Conservation (phyloP, 805 yeast species). For the Candida ponderosae region DNA sequence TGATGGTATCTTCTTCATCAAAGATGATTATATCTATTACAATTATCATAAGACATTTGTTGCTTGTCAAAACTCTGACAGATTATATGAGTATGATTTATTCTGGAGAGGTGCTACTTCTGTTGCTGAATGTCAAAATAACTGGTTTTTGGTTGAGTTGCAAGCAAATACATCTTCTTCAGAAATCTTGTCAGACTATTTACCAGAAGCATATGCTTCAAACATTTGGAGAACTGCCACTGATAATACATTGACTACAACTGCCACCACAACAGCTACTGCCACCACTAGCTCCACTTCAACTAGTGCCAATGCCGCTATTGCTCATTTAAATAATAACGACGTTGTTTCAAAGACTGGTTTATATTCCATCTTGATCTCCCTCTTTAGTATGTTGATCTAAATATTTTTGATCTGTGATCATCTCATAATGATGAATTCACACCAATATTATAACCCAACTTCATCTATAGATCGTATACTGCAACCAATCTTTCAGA, state of each 20-base stretch:
- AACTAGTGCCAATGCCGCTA: conserved; percentile 1
- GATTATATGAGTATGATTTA: conserved; percentile 7
- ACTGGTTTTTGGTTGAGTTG: conserved; percentile 13
- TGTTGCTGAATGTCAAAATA: conserved; percentile 8
- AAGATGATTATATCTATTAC: conserved; percentile 6
- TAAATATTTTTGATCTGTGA: no score
- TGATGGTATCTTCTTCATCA: conserved; percentile 11
- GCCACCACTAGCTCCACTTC: conserved; percentile 1
- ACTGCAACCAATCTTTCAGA: no score
- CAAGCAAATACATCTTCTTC: conserved; percentile 5
- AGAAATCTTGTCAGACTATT: conserved; percentile 6
- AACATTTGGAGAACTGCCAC: conserved; percentile 13
- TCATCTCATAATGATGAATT: no score
- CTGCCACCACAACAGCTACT: conserved; percentile 3
- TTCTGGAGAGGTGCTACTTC: conserved; percentile 18
- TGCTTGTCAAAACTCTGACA: conserved; percentile 10
- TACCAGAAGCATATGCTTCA: conserved; percentile 10
- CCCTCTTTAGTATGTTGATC: background rate
- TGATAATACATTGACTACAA: conserved; percentile 13
- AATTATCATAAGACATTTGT: conserved; percentile 14
- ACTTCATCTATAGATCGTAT: no score
- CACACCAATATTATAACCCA: no score
- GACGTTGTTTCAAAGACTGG: background rate
- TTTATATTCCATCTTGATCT: background rate
- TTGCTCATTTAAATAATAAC: no score